These are phyloP conservation scores for Luzula sylvatica DNA, from an alignment of 176 grass and related monocot genomes.

Conservation along the genomic window DNA sequence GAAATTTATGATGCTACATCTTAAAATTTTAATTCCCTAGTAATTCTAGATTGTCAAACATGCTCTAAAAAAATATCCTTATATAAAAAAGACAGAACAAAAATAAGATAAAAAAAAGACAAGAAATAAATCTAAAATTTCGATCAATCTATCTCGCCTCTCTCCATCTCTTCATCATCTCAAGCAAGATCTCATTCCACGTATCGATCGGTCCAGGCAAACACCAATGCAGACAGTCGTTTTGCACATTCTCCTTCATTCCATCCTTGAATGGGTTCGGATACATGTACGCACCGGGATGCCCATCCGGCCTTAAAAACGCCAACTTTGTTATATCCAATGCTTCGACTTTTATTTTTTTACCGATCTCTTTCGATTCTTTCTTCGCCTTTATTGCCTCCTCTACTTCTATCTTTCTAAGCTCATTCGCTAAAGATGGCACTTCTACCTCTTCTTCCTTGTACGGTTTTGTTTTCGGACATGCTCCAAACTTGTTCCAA, in stretches of 20 bases:
- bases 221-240: constrained; percentile 88
- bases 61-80: no score
- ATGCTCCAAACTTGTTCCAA: constrained; percentile 47
- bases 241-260: constrained; percentile 30
- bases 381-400: constrained; percentile 27
- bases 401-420: constrained; percentile 30
- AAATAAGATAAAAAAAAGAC: no score
- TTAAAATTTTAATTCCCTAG: no score
- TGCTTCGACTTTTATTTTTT: constrained; percentile 18
- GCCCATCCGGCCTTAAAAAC: constrained; percentile 42
- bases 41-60: no score
- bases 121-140: no score
- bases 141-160: neutral
- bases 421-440: constrained; percentile 33
- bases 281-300: constrained; percentile 48
- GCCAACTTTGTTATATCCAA: constrained; percentile 51
- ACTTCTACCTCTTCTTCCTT: constrained; percentile 31
- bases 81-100: no score
- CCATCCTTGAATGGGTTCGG: constrained; percentile 39
- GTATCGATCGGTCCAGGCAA: constrained; percentile 60
- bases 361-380: neutral
- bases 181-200: constrained; percentile 70
- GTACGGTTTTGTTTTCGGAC: constrained; percentile 43
- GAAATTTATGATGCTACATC: no score
- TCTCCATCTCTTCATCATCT: constrained; percentile 46